Evolutionary conservation across 176 grass and related monocot species (phyloP), one percentile per base, ranked within the genome.

Genomic region (Hordeum vulgare): DNA sequence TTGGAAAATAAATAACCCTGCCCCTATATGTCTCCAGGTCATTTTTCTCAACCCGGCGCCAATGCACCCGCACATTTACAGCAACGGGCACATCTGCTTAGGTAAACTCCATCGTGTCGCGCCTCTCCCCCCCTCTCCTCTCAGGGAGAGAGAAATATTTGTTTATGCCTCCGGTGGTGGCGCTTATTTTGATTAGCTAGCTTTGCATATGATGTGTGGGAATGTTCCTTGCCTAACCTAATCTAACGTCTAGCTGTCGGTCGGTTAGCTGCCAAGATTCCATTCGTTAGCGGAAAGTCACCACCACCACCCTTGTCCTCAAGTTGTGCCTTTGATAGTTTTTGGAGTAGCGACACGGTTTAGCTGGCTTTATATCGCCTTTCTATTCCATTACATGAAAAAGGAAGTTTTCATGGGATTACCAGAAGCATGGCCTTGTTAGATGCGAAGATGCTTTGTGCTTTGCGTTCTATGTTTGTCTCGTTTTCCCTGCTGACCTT

Each of bases 41-140:
- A 96, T 96, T 80, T 99, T 96, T 81, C 83, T 99, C 61, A 89
- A 94, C 59, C 93, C 93, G 11, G 93, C 93, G 14, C 93, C 96
- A 33, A 90, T 90, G 73, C 96, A 96, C 84, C 93, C 96, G 17
- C 96, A 99, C 74, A 92, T 99, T 76, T 99, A 99, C 85, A 94
- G 93, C 89, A 99, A 99, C 36, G 96, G 96, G 4, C 96, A 98
- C 76, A 95, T 95, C 74, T 98, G 96, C 66, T 90, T 99, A 99
- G 93, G 96, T 99, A 90, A 90, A 79, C 3, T 84, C 47, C 61
- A 27, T 79, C 28, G 1, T 33, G 31, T 80, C 8, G 63, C 29
- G 54, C 71, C 31, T 85, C 73, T 58, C 42, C 31, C 3, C 35
- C 17, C 62, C 18, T 80, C 66, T 74, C 74, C 45, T 79, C 72